Conservation (phyloP, 2,329 filamentous ascomycete genomes). For the Cadophora sp. region DNA sequence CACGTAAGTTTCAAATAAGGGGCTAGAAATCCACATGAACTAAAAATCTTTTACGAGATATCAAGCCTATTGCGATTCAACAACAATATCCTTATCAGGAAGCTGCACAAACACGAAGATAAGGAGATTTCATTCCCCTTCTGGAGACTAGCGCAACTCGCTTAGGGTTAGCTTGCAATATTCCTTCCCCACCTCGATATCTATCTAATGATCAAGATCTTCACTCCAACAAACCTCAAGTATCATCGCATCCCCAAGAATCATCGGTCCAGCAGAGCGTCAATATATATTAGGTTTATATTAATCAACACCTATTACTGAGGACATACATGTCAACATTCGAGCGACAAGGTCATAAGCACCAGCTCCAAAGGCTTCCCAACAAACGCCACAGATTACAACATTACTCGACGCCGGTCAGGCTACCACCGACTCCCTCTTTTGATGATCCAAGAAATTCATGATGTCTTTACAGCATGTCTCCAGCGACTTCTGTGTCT, state of each 20-base stretch:
- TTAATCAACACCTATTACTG: neutral
- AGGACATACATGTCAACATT: neutral
- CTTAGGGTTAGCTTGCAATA: constrained; percentile 11
- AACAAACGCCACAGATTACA: neutral
- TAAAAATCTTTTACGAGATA: neutral
- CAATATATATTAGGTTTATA: neutral
- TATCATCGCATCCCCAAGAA: neutral
- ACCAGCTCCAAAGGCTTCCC: neutral
- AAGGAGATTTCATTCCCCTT: neutral
- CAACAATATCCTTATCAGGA: neutral
- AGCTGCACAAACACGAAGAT: constrained; percentile 8
- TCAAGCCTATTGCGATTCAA: neutral
- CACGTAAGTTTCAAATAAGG: neutral
- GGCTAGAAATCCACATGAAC: no score
- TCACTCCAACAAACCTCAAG: neutral
- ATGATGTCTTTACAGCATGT: constrained; percentile 29
- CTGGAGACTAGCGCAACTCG: neutral
- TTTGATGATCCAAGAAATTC: constrained; percentile 27
- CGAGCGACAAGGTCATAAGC: neutral
- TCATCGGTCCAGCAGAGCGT: neutral
- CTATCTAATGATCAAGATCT: neutral
- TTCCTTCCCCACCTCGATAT: neutral
- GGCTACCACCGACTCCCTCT: constrained; percentile 4
- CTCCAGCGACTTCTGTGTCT: constrained; percentile 34
- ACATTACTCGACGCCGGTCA: neutral